phyloP scores from a whole-genome alignment of 2,329 filamentous ascomycete species.

The Cercospora zeina region DNA sequence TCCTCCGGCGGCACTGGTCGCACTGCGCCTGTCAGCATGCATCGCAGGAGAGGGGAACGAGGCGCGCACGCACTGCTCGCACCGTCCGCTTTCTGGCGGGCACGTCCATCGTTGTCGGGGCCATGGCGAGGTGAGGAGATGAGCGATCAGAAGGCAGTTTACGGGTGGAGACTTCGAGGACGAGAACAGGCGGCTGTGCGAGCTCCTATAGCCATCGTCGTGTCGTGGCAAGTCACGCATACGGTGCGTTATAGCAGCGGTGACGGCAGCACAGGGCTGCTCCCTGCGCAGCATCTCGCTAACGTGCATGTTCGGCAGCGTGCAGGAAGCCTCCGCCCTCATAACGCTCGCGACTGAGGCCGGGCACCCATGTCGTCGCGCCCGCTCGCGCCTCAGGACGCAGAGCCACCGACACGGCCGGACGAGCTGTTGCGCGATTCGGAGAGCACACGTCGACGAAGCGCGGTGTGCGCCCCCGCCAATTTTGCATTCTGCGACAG shows the following conservation, averaged over 20 bases:
- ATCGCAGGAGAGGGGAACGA: too few relatives aligned
- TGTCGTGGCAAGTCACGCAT: conserved; percentile 12
- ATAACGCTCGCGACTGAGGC: background rate
- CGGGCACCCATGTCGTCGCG: conserved; percentile 5
- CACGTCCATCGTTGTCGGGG: conserved; percentile 11
- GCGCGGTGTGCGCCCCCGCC: background rate
- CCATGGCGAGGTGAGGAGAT: background rate
- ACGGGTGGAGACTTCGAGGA: background rate
- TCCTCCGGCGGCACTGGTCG: conserved; percentile 23
- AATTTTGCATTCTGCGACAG: background rate
- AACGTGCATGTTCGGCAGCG: conserved; percentile 11
- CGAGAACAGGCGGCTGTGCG: conserved; percentile 7
- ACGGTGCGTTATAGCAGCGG: conserved; percentile 13
- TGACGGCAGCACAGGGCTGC: conserved; percentile 13
- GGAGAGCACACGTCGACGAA: background rate
- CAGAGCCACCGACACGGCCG: background rate
- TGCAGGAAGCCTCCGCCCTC: conserved; percentile 2
- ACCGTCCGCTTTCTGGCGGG: conserved; percentile 22
- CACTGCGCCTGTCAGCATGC: conserved; percentile 16
- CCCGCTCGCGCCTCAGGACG: background rate
- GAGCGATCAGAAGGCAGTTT: background rate
- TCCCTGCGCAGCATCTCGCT: conserved; percentile 9
- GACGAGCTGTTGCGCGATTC: background rate
- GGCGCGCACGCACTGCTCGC: conserved; percentile 17
- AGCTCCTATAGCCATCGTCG: conserved; percentile 1